Evolutionary conservation across 768 basidiomycete genomes (phyloP), one percentile per base, ranked within the genome.

Genomic region (Pleurotus eryngii): DNA sequence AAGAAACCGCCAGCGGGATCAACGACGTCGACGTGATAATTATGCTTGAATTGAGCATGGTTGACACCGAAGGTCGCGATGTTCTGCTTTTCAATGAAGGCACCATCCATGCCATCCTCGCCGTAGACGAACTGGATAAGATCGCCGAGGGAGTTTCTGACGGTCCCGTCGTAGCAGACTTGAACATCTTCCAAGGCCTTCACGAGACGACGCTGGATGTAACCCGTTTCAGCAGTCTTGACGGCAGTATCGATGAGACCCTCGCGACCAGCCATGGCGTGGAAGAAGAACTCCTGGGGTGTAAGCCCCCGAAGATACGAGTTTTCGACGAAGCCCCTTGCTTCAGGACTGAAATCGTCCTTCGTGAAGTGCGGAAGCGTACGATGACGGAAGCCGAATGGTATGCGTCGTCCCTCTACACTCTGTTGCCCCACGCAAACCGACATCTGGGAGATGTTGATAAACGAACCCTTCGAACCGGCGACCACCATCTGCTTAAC

Each of bases 401-500:
- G 95, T 63, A 98, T 97, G 60, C 97, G 95, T 64, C 92, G 92
- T 63, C 97, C 97, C 73, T 98, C 97, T 53, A 99, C 96, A 64
- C 87, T 89, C 75, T 98, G 96, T 74, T 98, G 97, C 22, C 97
- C 97, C 42, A 99, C 97, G 79, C 95, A 95, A 57, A 95, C 95
- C 15, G 96, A 96, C 97, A 98, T 98, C 75, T 99, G 97, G 9
- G 97, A 98, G 66, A 99, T 98, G 73, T 99, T 99, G 82, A 98
- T 99, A 80, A 94, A 95, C 0, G 95, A 95, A 73, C 95, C 95
- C 74, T 99, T 98, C 11, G 97, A 97, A 22, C 97, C 97, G 8
- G 97, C 95, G 5, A 96, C 93, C 67, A 98, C 96, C 97, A 99
- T 99, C 82, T 98, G 97, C 81, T 98, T 99, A 77, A 98, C 95